Evolutionary conservation across 2,329 filamentous ascomycete genomes (phyloP).

Genomic region (Xylaria sp.): DNA sequence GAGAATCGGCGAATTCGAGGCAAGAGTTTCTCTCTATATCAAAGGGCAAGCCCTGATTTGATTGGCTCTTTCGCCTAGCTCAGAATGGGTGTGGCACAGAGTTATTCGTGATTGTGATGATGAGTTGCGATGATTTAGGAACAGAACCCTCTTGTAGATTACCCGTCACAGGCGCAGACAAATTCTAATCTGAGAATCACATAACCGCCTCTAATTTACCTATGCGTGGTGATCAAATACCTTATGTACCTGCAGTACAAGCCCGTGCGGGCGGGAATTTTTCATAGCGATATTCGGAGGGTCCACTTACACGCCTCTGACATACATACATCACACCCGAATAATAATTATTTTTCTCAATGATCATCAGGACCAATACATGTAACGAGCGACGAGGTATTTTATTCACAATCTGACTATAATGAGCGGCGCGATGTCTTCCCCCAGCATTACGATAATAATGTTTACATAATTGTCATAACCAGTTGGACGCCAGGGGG

Average conservation of each 20-base stretch:
- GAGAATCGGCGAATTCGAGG: not conserved
- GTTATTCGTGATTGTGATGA: not conserved
- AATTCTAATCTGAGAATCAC: not conserved
- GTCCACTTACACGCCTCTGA: slow-evolving; percentile 16
- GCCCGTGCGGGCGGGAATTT: slow-evolving; percentile 9
- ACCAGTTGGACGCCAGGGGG: slow-evolving; percentile 26
- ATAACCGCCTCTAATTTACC: too few species aligned
- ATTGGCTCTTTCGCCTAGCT: not conserved
- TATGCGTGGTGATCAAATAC: not conserved
- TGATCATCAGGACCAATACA: not conserved
- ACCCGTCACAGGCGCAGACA: not conserved
- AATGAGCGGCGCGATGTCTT: slow-evolving; percentile 39
- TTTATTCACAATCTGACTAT: slow-evolving; percentile 39
- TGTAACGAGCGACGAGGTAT: slow-evolving; percentile 40
- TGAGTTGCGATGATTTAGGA: not conserved
- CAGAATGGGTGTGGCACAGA: not conserved
- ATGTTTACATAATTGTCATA: slow-evolving; percentile 27
- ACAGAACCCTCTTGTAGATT: not conserved
- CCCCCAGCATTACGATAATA: slow-evolving; percentile 33
- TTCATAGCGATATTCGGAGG: slow-evolving; percentile 34
- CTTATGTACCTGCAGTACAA: not conserved
- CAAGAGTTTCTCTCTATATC: not conserved
- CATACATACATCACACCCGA: not conserved
- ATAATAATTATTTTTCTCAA: not conserved
- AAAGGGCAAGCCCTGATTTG: not conserved